Conservation (phyloP, 805 yeast genomes). For the Saccharomycopsis fermentans region DNA sequence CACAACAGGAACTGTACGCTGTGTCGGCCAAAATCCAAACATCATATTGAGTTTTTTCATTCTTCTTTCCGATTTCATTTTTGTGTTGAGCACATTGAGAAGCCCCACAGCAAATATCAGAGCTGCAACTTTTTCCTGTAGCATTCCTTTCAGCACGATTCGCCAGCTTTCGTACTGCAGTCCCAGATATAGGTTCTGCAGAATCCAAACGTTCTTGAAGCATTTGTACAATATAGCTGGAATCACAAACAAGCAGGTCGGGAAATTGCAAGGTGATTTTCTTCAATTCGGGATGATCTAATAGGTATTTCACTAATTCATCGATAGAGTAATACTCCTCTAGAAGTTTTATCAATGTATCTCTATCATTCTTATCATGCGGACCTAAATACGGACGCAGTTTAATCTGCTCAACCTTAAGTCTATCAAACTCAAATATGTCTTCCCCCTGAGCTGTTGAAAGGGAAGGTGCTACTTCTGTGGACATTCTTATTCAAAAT, state of each 20-base stretch:
- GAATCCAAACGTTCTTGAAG: conserved; percentile 29
- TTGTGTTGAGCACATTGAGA: not conserved
- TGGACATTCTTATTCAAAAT: not conserved
- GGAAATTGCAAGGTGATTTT: conserved; percentile 85
- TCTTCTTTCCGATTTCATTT: conserved; percentile 17
- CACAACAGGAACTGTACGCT: conserved; percentile 89
- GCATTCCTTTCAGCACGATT: conserved; percentile 1
- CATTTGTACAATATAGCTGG: conserved; percentile 55
- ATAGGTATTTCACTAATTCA: conserved; percentile 34
- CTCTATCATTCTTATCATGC: conserved; percentile 1
- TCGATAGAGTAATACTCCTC: conserved; percentile 46
- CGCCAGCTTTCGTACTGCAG: not conserved
- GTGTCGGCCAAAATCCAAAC: conserved; percentile 91
- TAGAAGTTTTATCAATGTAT: conserved; percentile 22
- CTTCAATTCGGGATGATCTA: conserved; percentile 26
- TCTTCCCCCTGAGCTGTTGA: conserved; percentile 45
- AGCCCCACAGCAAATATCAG: not conserved
- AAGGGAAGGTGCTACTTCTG: conserved; percentile 30
- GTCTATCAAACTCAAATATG: conserved; percentile 31
- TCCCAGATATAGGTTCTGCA: conserved; percentile 20
- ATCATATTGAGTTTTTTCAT: conserved; percentile 20
- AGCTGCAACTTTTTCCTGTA: not conserved
- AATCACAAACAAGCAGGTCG: conserved; percentile 66
- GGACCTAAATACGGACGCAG: conserved; percentile 8
- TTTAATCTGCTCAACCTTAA: conserved; percentile 18